A percentile compares a stretch with the other conserved stretches of the same genome.
Evolutionary conservation across 257 asterid genomes (phyloP).

Genomic region (Nicotiana tabacum): DNA sequence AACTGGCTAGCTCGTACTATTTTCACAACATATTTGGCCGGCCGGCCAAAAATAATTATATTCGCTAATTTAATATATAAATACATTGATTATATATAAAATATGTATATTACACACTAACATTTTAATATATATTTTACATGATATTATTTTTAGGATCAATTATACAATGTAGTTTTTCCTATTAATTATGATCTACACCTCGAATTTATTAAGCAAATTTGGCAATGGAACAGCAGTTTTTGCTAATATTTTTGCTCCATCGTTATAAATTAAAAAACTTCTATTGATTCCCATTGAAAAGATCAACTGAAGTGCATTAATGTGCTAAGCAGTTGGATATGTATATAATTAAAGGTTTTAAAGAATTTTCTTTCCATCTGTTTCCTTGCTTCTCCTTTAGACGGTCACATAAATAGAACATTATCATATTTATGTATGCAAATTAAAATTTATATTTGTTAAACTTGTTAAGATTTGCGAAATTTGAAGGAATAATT

Average conservation of each 20-base stretch:
- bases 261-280: not conserved
- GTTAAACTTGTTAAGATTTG: not conserved
- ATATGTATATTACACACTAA: no score
- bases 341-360: not conserved
- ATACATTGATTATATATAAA: no score
- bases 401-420: not conserved
- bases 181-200: no score
- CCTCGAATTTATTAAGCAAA: no score
- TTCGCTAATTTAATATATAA: no score
- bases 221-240: no score
- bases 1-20: no score
- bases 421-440: not conserved
- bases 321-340: not conserved
- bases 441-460: not conserved
- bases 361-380: not conserved
- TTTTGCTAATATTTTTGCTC: no score
- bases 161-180: no score
- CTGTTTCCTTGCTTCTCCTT: not conserved
- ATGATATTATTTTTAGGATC: not conserved
- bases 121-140: not conserved
- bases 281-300: not conserved
- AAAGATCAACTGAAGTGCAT: not conserved
- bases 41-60: no score
- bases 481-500: not conserved
- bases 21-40: no score